Base-by-base conservation (phyloP, 768 basidiomycete genomes). In the Tubosaeta sp. region DNA sequence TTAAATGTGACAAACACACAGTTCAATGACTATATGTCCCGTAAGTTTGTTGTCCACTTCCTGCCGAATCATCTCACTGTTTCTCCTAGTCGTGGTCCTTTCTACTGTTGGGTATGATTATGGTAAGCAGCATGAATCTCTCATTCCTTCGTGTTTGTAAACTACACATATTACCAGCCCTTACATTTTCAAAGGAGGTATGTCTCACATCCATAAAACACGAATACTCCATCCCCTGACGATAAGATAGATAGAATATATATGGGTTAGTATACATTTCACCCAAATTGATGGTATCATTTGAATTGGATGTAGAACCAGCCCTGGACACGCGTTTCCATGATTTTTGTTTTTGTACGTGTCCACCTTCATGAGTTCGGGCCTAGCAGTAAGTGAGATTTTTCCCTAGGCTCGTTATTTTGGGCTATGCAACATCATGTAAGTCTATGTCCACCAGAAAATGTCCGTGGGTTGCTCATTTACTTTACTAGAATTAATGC, bases 101-200 rank as follows among this genome's bases (percentile, higher is more conserved):
- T 10, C 29, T 31, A n/a, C 43, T 31, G 29, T 31, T 44, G 43
- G 43, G 29, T 44, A 31, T 31, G 43, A 44, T 44, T 49, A 49
- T 14, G 2, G 48, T 41, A 16, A 49, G 48, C 41, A 10, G 17
- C 4, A 5, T 7, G 9, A 19, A 5, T 10, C 6, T n/a, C 8
- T 22, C 6, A 42, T 14, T 27, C 27, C 26, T 12, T 14, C 26
- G 12, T 14, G 22, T 31, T 10, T 14, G 33, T 14, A 11, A 25
- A 4, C n/a, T 13, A 16, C 9, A 16, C 22, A 26, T n/a, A 12
- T 42, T 17, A 1, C 16, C 29, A 59, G 57, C 42, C 34, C 55
- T 59, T 3, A 53, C 51, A 22, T 45, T 59, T 7, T 29, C 55
- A 9, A 16, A 39, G 6, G 51, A 59, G 48, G 57, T 57, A 57